phyloP scores from a whole-genome alignment of 495 filamentous ascomycete genomes.

The Trichoderma parareesei region DNA sequence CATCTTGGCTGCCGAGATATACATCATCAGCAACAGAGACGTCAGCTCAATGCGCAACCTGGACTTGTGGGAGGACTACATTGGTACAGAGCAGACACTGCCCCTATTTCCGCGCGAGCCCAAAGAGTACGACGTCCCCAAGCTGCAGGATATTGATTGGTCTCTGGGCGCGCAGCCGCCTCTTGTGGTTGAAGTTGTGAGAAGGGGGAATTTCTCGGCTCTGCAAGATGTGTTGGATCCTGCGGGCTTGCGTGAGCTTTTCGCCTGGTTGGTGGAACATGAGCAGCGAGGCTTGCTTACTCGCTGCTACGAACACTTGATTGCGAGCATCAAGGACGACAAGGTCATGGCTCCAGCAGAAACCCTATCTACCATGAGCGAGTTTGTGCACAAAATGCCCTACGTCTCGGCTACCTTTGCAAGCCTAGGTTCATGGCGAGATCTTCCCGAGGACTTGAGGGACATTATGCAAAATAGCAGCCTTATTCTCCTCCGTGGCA shows the following conservation, averaged over 20 bases:
- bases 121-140: constrained; percentile 33
- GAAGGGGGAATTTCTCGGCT: constrained; percentile 20
- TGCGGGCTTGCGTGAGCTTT: constrained; percentile 18
- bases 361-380: constrained; percentile 17
- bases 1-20: constrained; percentile 38
- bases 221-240: constrained; percentile 19
- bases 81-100: constrained; percentile 37
- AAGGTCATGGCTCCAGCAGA: constrained; percentile 3
- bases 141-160: constrained; percentile 26
- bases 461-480: constrained; percentile 20
- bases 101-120: constrained; percentile 36
- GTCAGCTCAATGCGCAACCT: constrained; percentile 33
- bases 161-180: constrained; percentile 16
- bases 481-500: constrained; percentile 16
- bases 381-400: constrained; percentile 19
- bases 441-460: constrained; percentile 12
- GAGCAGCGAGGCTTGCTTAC: constrained; percentile 22
- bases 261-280: constrained; percentile 25
- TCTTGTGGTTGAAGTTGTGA: constrained; percentile 23
- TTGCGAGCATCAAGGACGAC: constrained; percentile 11
- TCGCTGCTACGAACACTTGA: constrained; percentile 19
- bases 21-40: constrained; percentile 46
- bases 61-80: constrained; percentile 41
- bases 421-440: not conserved
- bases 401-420: constrained; percentile 10